Percentiles rank a stretch among this genome's conserved stretches.
Conservation (phyloP, 164 flowering plant genomes). For the Houttuynia cordata region DNA sequence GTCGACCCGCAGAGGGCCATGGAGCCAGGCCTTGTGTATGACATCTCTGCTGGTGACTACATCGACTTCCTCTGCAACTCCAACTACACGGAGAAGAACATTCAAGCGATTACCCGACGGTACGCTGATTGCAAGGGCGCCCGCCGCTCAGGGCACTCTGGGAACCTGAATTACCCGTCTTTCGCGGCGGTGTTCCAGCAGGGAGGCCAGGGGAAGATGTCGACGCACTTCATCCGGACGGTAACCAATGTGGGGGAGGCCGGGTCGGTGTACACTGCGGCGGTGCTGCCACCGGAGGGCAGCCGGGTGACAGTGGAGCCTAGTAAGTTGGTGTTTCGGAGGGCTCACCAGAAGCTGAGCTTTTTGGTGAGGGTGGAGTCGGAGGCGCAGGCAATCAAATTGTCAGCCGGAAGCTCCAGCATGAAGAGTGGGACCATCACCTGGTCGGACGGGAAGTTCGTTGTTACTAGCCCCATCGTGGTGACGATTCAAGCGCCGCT, state of each 20-base stretch:
- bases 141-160: constrained; percentile 49
- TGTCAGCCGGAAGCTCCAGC: constrained; percentile 49
- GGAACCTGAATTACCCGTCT: constrained; percentile 88
- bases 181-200: constrained; percentile 60
- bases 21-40: constrained; percentile 84
- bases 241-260: constrained; percentile 82
- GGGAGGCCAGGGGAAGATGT: constrained; percentile 43
- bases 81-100: constrained; percentile 51
- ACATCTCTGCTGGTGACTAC: constrained; percentile 44
- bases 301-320: constrained; percentile 59
- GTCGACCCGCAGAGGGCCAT: constrained; percentile 80
- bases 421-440: constrained; percentile 43
- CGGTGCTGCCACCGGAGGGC: constrained; percentile 43
- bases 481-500: constrained; percentile 73
- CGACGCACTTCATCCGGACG: constrained; percentile 63
- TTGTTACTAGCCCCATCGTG: constrained; percentile 69
- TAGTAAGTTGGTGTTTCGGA: constrained; percentile 43
- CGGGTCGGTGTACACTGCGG: constrained; percentile 37
- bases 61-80: constrained; percentile 77
- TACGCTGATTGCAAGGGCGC: constrained; percentile 52
- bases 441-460: constrained; percentile 80
- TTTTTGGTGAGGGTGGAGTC: constrained; percentile 61
- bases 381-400: constrained; percentile 29
- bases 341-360: constrained; percentile 63
- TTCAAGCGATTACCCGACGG: constrained; percentile 41